Percentiles rank a stretch among this genome's conserved stretches.
phyloP scores from a whole-genome alignment of 345 rosid species.

The Syzygium jambos region DNA sequence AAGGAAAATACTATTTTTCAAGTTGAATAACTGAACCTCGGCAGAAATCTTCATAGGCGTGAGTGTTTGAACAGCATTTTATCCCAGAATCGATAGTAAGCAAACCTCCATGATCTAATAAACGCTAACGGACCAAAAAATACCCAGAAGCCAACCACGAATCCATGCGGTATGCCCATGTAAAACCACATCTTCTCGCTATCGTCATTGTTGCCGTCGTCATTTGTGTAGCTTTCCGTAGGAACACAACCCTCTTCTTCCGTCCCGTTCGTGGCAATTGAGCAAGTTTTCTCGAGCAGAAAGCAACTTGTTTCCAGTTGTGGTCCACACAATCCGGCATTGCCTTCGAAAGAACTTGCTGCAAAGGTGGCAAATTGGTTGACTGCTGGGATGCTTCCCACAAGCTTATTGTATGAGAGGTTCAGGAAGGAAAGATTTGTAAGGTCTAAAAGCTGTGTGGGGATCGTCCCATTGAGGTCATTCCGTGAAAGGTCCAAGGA shows the following conservation, averaged over 20 bases:
- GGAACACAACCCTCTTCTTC: background rate
- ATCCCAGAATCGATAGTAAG: background rate
- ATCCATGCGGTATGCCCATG: background rate
- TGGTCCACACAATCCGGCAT: slow-evolving; percentile 22
- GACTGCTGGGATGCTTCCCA: slow-evolving; percentile 17
- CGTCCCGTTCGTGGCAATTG: background rate
- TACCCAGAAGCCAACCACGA: background rate
- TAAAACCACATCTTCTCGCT: background rate
- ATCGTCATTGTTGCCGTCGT: background rate
- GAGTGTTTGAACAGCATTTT: background rate
- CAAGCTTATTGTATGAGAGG: slow-evolving; percentile 24
- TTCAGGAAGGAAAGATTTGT: slow-evolving; percentile 22
- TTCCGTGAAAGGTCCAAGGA: slow-evolving; percentile 25
- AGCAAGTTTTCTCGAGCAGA: background rate
- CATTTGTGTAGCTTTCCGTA: background rate
- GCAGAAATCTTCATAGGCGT: background rate
- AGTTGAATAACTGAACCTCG: background rate
- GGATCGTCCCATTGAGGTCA: slow-evolving; percentile 13
- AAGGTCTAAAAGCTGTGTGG: slow-evolving; percentile 10
- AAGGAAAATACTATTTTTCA: background rate
- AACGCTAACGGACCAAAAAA: background rate
- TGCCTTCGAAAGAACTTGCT: slow-evolving; percentile 11
- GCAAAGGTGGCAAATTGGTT: slow-evolving; percentile 27
- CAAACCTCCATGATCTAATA: background rate
- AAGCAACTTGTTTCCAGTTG: background rate